phyloP scores from a whole-genome alignment of 768 basidiomycete genomes.

The Mycena floridula region DNA sequence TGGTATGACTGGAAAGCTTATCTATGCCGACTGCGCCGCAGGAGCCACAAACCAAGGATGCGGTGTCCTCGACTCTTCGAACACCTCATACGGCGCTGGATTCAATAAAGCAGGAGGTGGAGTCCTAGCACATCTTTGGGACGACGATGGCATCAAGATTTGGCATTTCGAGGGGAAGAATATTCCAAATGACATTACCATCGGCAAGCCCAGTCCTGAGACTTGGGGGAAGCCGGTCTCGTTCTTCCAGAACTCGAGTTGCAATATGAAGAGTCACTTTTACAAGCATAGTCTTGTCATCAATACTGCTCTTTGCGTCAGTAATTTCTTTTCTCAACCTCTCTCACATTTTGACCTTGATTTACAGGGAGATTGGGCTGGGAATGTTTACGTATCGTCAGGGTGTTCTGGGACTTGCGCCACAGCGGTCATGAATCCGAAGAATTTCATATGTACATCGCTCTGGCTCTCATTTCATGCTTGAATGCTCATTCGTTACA shows the following conservation, averaged over 20 bases:
- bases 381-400: too few species aligned
- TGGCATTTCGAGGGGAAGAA: conserved; percentile 26
- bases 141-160: conserved; percentile 23
- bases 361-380: too few species aligned
- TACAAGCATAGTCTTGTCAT: conserved; percentile 26
- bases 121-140: too few species aligned
- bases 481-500: conserved; percentile 12
- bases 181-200: conserved; percentile 28
- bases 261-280: conserved; percentile 28
- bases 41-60: too few species aligned
- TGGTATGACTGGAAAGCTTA: conserved; percentile 10
- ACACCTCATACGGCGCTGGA: conserved; percentile 12
- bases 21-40: too few species aligned
- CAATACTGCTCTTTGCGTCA: conserved; percentile 40
- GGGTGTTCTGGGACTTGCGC: conserved; percentile 44
- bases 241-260: conserved; percentile 17
- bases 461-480: neutral
- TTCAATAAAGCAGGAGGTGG: conserved; percentile 25
- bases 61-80: conserved; percentile 18
- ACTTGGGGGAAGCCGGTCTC: conserved; percentile 29
- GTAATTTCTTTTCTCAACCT: conserved; percentile 16
- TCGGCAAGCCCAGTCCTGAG: conserved; percentile 20
- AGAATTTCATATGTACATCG: conserved; percentile 40
- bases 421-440: conserved; percentile 44
- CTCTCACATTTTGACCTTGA: too few species aligned